Percentiles rank a stretch among this genome's conserved stretches.
Conservation (phyloP, 1,139 yeast genomes). For the Blastobotrys malaysiensis region DNA sequence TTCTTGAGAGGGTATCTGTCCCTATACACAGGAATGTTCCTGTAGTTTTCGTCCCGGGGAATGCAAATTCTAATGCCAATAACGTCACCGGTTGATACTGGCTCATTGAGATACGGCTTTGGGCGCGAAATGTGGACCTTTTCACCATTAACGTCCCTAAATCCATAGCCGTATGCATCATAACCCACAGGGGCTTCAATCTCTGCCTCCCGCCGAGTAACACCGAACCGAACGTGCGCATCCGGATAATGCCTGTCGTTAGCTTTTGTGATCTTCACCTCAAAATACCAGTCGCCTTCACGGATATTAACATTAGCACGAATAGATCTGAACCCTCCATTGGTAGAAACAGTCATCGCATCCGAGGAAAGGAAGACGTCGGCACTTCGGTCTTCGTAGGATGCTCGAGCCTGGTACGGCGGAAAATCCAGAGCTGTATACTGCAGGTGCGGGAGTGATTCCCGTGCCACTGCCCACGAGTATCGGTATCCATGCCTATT, state of each 20-base stretch:
- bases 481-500: slow-evolving; percentile 81
- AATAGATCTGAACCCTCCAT: slow-evolving; percentile 75
- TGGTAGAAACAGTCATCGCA: slow-evolving; percentile 44
- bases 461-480: slow-evolving; percentile 70
- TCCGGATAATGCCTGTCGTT: slow-evolving; percentile 25
- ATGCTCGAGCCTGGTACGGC: slow-evolving; percentile 58
- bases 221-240: slow-evolving; percentile 72
- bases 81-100: slow-evolving; percentile 71
- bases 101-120: slow-evolving; percentile 44
- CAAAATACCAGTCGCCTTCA: slow-evolving; percentile 81
- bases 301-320: slow-evolving; percentile 70
- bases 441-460: slow-evolving; percentile 51
- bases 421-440: slow-evolving; percentile 73
- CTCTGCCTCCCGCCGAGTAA: slow-evolving; percentile 80
- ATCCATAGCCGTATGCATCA: slow-evolving; percentile 90
- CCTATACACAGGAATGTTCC: slow-evolving; percentile 43
- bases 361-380: slow-evolving; percentile 45
- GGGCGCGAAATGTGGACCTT: slow-evolving; percentile 73
- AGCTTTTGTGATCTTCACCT: slow-evolving; percentile 51
- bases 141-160: slow-evolving; percentile 78
- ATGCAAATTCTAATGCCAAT: slow-evolving; percentile 73
- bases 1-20: slow-evolving; percentile 88
- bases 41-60: slow-evolving; percentile 39
- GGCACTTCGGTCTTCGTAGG: slow-evolving; percentile 67
- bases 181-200: slow-evolving; percentile 94